These are phyloP conservation scores for Citrullus colocynthis DNA, from an alignment of 306 rosid genomes.

Conservation along the genomic window DNA sequence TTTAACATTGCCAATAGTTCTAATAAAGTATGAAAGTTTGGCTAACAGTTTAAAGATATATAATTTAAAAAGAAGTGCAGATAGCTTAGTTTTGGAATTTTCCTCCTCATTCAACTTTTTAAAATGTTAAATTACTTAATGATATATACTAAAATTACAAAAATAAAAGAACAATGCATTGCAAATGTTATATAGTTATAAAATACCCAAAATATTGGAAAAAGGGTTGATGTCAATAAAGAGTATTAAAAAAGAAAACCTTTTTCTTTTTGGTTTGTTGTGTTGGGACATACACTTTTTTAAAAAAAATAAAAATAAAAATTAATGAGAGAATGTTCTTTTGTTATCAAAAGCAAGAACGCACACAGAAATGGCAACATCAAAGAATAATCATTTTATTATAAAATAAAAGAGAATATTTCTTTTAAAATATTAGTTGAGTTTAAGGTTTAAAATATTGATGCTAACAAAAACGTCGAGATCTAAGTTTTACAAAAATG, in stretches of 20 bases:
- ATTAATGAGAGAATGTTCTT: background rate
- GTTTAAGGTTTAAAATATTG: too few relatives aligned
- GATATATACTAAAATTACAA: background rate
- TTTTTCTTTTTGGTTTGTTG: background rate
- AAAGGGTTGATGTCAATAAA: background rate
- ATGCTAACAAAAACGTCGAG: too few relatives aligned
- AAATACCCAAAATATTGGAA: background rate
- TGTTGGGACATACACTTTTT: background rate
- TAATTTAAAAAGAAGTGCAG: background rate
- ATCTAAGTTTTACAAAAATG: too few relatives aligned
- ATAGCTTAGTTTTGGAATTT: background rate
- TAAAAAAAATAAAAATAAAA: background rate
- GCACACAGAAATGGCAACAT: background rate
- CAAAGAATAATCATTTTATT: background rate
- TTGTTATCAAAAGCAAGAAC: constrained; percentile 6
- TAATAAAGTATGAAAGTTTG: background rate
- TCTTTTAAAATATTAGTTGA: too few relatives aligned
- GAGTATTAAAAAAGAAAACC: background rate
- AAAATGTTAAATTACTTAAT: background rate
- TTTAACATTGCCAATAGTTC: background rate
- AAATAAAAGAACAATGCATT: background rate
- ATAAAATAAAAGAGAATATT: too few relatives aligned
- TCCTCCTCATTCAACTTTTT: background rate
- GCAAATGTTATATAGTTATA: background rate
- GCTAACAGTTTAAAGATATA: background rate